Base-by-base conservation (phyloP, 1,284 basidiomycete species). In the Cystobasidium slooffiae region DNA sequence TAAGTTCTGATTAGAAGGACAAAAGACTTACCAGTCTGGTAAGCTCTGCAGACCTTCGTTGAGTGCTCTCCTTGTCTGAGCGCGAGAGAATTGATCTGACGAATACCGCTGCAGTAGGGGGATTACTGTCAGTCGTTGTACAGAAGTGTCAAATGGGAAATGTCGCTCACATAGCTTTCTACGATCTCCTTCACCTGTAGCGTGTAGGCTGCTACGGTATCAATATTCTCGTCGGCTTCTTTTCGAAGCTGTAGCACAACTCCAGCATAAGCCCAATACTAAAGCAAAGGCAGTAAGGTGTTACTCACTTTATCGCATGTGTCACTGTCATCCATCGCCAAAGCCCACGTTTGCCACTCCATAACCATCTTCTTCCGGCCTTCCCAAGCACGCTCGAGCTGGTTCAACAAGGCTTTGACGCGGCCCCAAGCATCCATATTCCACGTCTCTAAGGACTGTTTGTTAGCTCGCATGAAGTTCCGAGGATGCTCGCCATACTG, bases 401-500 rank as follows among this genome's bases (percentile, higher is more conserved):
- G 70, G 37, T 59, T 53, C 14, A 73, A 53, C 14, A 73, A 31
- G 3, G 62, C 44, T 37, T 62, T 55, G 8, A 59, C 70, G 3
- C 70, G 62, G 31, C 62, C 70, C 70, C 70, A 73, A 3, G 63
- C 70, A 39, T 66, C 47, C 53, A 56, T 47, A 51, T 66, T 73
- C 70, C 70, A 73, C 24, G 56, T 43, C 43, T 73, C 70, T 4
- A 73, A 44, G 3, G 70, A 49, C 10, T 31, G n/a, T 52, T 73
- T 73, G 43, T 73, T 73, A 41, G 20, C 49, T 41, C 55, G n/a
- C 62, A 73, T 73, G 52, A 73, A 73, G 1, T 31, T 31, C 10
- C 70, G 70, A 18, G 70, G 70, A 55, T 73, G 70, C 8, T 73
- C 70, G 18, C 70, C 70, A 44, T 73, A 73, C 63, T 73, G 70